These are phyloP conservation scores for Trichoderma koningiopsis DNA, from an alignment of 2,329 filamentous ascomycete genomes.

Conservation along the genomic window DNA sequence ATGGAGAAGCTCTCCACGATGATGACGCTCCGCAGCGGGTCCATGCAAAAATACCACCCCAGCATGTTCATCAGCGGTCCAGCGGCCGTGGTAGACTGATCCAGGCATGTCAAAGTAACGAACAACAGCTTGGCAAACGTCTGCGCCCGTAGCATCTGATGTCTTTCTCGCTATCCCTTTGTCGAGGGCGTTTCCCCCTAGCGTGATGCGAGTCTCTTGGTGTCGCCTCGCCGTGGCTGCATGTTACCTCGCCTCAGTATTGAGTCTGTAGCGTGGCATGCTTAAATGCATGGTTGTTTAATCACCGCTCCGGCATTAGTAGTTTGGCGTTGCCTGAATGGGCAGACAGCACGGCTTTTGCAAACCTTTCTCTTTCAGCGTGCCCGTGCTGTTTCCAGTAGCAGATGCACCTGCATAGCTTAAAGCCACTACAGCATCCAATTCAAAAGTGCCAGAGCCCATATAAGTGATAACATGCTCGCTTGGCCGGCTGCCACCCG, in stretches of 20 bases:
- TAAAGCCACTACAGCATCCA: not conserved
- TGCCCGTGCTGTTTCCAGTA: not conserved
- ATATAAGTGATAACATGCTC: not conserved
- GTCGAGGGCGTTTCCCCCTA: not conserved
- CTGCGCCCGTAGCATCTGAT: not conserved
- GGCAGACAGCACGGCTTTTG: not conserved
- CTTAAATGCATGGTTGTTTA: not conserved
- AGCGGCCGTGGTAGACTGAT: not conserved
- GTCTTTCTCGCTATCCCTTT: not conserved
- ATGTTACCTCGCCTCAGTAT: slow-evolving; percentile 1
- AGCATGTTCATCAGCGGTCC: slow-evolving; percentile 16
- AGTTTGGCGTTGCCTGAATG: not conserved
- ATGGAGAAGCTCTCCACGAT: slow-evolving; percentile 21
- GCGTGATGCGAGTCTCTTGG: not conserved
- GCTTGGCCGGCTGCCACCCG: slow-evolving; percentile 12
- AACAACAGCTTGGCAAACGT: not conserved
- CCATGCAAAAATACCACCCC: slow-evolving; percentile 19
- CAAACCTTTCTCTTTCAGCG: not conserved
- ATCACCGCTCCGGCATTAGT: not conserved
- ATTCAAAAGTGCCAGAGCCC: not conserved
- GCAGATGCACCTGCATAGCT: not conserved
- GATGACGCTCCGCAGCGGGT: slow-evolving; percentile 23
- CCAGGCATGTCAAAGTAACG: not conserved
- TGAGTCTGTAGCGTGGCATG: not conserved
- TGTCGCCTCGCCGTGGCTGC: not conserved